phyloP scores from a whole-genome alignment of 2,329 filamentous ascomycete species.

The Fusarium sp. region DNA sequence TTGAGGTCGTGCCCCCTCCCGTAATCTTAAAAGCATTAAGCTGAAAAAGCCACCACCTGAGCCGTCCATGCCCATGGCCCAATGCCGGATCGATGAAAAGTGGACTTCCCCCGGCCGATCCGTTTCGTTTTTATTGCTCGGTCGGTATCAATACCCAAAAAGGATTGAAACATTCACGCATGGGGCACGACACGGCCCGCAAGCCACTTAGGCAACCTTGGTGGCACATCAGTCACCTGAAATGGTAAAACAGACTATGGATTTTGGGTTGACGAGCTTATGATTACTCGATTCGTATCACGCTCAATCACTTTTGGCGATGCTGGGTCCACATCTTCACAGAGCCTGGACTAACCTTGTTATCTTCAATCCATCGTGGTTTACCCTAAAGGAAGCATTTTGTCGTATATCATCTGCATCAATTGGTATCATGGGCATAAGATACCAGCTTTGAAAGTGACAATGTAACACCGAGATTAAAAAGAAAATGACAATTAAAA shows the following conservation, averaged over 20 bases:
- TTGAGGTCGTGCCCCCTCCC: not conserved
- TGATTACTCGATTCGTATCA: not conserved
- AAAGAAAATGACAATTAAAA: not conserved
- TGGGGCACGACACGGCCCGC: conserved; percentile 16
- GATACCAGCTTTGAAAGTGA: not conserved
- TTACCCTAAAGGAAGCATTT: conserved; percentile 3
- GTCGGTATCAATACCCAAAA: conserved; percentile 9
- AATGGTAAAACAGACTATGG: conserved; percentile 20
- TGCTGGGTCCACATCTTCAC: not conserved
- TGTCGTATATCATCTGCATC: not conserved
- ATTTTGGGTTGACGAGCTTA: not conserved
- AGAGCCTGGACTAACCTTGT: not conserved
- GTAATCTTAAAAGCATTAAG: conserved; percentile 26
- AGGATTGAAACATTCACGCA: conserved; percentile 15
- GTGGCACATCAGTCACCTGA: conserved; percentile 25
- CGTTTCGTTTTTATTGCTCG: conserved; percentile 23
- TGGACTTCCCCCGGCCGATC: conserved; percentile 20
- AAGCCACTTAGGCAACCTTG: conserved; percentile 9
- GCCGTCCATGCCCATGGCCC: not conserved
- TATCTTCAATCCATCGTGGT: not conserved
- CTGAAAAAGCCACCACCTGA: conserved; percentile 17
- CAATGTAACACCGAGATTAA: not conserved
- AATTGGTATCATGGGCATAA: not conserved
- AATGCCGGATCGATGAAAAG: conserved; percentile 24
- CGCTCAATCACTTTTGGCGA: not conserved